A percentile compares a stretch with the other conserved stretches of the same genome.
phyloP scores from a whole-genome alignment of 2,329 filamentous ascomycete species.

The Bipolaris oryzae region DNA sequence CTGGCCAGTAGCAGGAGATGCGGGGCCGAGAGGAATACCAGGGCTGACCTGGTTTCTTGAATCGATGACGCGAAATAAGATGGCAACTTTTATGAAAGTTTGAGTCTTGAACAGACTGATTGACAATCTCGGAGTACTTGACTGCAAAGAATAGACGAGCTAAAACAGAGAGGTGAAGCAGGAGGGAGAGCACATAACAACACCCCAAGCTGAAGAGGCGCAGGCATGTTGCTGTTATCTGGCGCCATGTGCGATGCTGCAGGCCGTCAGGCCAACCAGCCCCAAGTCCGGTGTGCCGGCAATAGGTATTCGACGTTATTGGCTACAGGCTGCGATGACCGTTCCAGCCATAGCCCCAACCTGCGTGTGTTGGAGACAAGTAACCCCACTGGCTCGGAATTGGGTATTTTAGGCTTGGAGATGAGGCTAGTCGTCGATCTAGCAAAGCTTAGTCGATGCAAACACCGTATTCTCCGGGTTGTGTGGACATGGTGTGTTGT shows the following conservation, averaged over 20 bases:
- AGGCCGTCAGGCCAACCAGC: slow-evolving; percentile 26
- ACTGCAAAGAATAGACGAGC: background rate
- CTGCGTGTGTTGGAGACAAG: slow-evolving; percentile 22
- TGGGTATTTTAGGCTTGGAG: slow-evolving; percentile 24
- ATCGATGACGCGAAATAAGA: slow-evolving; percentile 29
- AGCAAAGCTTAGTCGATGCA: slow-evolving; percentile 10
- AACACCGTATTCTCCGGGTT: background rate
- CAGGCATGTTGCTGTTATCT: slow-evolving; percentile 24
- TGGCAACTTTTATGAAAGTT: background rate
- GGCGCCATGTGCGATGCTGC: slow-evolving; percentile 23
- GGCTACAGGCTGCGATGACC: slow-evolving; percentile 22
- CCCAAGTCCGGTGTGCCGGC: slow-evolving; percentile 28
- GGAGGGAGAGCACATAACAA: slow-evolving; percentile 12
- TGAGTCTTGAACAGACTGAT: background rate
- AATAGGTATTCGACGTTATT: slow-evolving; percentile 22
- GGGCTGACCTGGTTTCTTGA: slow-evolving; percentile 23
- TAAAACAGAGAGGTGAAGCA: slow-evolving; percentile 6
- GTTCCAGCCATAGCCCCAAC: slow-evolving; percentile 27
- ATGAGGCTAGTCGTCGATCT: slow-evolving; percentile 11
- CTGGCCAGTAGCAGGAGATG: slow-evolving; percentile 30
- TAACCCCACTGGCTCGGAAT: slow-evolving; percentile 23
- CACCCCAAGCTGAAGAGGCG: slow-evolving; percentile 23
- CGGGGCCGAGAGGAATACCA: slow-evolving; percentile 39
- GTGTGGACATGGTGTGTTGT: background rate
- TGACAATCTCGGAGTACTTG: background rate